Evolutionary conservation across 495 filamentous ascomycete species (phyloP).

Genomic region (Daldinia caldariorum): DNA sequence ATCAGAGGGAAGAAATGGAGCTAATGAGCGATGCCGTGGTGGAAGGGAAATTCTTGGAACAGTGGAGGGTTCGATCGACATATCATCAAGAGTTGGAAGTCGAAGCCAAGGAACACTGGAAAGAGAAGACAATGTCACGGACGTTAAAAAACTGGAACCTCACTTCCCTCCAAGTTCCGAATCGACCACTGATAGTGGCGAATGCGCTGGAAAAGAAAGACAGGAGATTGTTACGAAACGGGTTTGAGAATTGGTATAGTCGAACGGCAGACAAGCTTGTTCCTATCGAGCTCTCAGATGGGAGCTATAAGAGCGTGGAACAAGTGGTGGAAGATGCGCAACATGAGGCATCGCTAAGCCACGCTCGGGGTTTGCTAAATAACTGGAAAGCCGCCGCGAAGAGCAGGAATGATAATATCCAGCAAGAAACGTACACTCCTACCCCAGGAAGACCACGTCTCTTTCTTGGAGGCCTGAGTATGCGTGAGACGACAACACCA

Average conservation of each 20-base stretch:
- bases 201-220: conserved; percentile 55
- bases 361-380: conserved; percentile 37
- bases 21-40: conserved; percentile 45
- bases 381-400: conserved; percentile 37
- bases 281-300: conserved; percentile 40
- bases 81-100: conserved; percentile 27
- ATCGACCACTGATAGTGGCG: conserved; percentile 48
- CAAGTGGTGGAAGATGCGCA: conserved; percentile 45
- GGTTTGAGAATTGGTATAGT: conserved; percentile 69
- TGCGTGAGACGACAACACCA: conserved; percentile 45
- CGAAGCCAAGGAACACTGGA: conserved; percentile 43
- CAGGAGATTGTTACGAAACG: conserved; percentile 63
- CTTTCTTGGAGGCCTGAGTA: conserved; percentile 37
- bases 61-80: conserved; percentile 39
- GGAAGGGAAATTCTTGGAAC: conserved; percentile 48
- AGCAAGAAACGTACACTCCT: conserved; percentile 37
- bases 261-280: conserved; percentile 56
- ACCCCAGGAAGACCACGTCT: conserved; percentile 46
- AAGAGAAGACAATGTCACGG: conserved; percentile 57
- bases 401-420: conserved; percentile 13
- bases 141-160: conserved; percentile 65
- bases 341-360: conserved; percentile 34
- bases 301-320: conserved; percentile 39
- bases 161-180: conserved; percentile 46
- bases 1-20: conserved; percentile 31